Base-by-base conservation (phyloP, 2,329 filamentous ascomycete genomes). In the Onygenales sp. region DNA sequence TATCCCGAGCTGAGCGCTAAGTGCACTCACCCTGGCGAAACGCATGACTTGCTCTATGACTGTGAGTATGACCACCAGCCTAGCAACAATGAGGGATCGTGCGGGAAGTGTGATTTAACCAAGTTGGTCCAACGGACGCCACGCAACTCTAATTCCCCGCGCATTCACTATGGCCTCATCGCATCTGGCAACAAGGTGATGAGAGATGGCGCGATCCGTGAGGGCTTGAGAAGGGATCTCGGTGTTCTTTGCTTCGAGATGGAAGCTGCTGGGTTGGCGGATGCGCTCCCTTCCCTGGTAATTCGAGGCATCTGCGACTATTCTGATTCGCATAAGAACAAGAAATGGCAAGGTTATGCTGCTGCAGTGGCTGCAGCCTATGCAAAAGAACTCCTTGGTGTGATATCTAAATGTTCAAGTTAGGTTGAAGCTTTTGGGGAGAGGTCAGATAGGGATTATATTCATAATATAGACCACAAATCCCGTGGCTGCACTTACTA, bases 221-320 rank as follows among this genome's bases (percentile, higher is more conserved):
- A 39, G 9, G 2, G 13, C 9, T 7, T 39, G 36, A n/a, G 9
- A 9, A 39, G 13, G 36, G 36, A 39, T n/a, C 36, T 39, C 13
- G 36, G 9, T 36, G 53, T 62, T 0, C 45, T 63, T 6, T 65
- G 63, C 31, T 65, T 68, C 10, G 66, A 68, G 52, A 69, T 67
- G 65, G 65, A 68, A 52, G 60, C 62, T 11, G 63, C 59, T 10
- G 62, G 64, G 6, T 37, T 63, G 9, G 60, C 57, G 55, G 57
- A 62, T 52, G 55, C 58, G 0, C 50, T 73, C 0, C 70, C 70
- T 0, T 71, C 67, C 4, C 53, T 75, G 0, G 58, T 70, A 0
- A 66, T 75, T 45, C 71, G 72, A 9, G 71, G 70, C 0, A 70
- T 74, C 0, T 74, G 65, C 17, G 68, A 73, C 47, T 74, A 73